Evolutionary conservation across 305 asterid species (phyloP), one percentile per base, ranked within the genome.

Genomic region (Fraxinus dipetala): DNA sequence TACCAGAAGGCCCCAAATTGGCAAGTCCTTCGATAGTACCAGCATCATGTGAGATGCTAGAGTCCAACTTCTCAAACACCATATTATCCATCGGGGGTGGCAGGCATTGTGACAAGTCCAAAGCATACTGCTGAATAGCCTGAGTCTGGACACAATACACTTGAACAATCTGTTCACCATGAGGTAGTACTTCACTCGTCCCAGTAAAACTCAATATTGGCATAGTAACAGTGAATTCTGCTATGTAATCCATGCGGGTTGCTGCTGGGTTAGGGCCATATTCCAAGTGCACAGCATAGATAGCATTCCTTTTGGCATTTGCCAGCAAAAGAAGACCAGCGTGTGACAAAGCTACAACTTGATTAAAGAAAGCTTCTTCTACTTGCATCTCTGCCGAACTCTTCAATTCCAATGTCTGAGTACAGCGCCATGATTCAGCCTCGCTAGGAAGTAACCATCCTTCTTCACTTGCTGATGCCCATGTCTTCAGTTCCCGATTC

Each of bases 121-220:
- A 83, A 70, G 99, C 97, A 86, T 95, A 93, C 88, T 95, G 98
- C 89, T 95, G 99, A 87, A 95, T 95, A 77, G 98, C 99, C 87
- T 90, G 99, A 2, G 99, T 95, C 86, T 95, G 99, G 82, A 95
- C 97, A 81, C 99, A 95, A 82, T 95, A 95, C 69, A 95, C 97
- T 88, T 92, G 97, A 78, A 92, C 95, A 80, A 90, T 87, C 83
- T 93, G 98, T 81, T 95, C 98, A 40, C 97, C 97, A 83, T 95
- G 91, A 79, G 97, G 92, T 67, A 91, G 87, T 77, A 86, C 11
- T 72, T 90, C 94, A 72, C 95, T 90, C 1, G 97, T 90, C 85
- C 98, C 99, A 9, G 93, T 94, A 87, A 92, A 91, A 85, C 98
- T 93, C 83, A 95, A 91, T 84, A 92, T 90, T 63, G 96, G 97